Evolutionary conservation across 1,139 yeast genomes (phyloP), one percentile per base, ranked within the genome.

Genomic region (Suhomyces atakaporum): DNA sequence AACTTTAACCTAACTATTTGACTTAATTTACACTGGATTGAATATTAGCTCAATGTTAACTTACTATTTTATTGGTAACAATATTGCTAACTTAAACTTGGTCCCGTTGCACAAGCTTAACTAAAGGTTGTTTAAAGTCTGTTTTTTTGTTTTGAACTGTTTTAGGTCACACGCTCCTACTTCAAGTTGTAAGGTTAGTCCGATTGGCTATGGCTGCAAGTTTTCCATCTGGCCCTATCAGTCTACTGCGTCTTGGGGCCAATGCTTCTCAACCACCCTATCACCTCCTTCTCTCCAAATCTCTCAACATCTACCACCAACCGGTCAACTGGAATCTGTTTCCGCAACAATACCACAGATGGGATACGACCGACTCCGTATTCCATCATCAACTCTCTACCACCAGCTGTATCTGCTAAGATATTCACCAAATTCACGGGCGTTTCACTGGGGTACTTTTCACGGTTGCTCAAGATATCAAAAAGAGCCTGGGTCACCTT

Each of bases 331-430:
- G 85, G 85, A 47, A 82, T 63, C 35, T 86, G 89, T 38, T 84
- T 83, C 43, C 75, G 67, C 35, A 86, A 68, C 16, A 85, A 78
- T 2, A 87, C 80, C 7, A 87, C 63, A 0, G 82, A 73, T 2
- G 95, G 95, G 5, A 85, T 67, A 31, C 68, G 62, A 20, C 65
- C 69, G 12, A 84, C 79, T 37, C 71, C 78, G 53, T 83, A 86
- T 27, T 81, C 72, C 25, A 71, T 57, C 60, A 79, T 61, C 35
- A 85, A 60, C 11, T 77, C 86, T 36, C 74, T 69, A 10, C 82
- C 80, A 3, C 77, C 88, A 8, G 73, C 73, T 39, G 78, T 77
- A 48, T 84, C 92, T 28, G 80, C 71, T 49, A 84, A 83, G 15
- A 86, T 73, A 53, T 84, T 89, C 11, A 81, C 92, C 59, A 81